Percentiles rank a stretch among this genome's conserved stretches.
Evolutionary conservation across 83 land plant genomes (phyloP).

Genomic region (Thuja plicata): DNA sequence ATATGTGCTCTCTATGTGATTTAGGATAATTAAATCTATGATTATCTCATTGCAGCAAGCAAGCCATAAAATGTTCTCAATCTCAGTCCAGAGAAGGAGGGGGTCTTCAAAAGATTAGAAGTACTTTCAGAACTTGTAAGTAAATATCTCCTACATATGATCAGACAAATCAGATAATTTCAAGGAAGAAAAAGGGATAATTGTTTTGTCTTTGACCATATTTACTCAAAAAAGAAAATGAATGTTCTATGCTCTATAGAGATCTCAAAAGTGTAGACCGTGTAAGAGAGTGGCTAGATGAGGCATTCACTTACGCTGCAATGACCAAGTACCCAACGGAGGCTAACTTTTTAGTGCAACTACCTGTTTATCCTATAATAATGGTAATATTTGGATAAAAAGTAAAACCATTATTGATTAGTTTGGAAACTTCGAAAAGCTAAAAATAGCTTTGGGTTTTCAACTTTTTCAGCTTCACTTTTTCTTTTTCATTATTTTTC

Average conservation of each 20-base stretch:
- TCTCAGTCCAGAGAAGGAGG: constrained; percentile 13
- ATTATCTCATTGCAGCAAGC: constrained; percentile 23
- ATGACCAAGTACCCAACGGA: constrained; percentile 80
- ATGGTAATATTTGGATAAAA: constrained; percentile 32
- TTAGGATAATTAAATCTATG: not conserved
- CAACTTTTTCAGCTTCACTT: no score
- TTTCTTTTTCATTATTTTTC: no score
- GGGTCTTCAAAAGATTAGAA: constrained; percentile 30
- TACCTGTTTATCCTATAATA: constrained; percentile 82
- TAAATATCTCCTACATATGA: not conserved
- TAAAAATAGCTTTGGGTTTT: not conserved
- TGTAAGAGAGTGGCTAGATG: constrained; percentile 36
- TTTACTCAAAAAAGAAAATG: not conserved
- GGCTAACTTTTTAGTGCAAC: constrained; percentile 54
- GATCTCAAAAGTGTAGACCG: constrained; percentile 20
- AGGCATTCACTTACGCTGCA: constrained; percentile 54
- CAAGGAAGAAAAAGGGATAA: not conserved
- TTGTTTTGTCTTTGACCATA: not conserved
- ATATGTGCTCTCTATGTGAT: not conserved
- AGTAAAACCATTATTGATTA: not conserved
- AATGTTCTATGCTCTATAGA: constrained; percentile 20
- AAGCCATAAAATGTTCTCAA: constrained; percentile 34
- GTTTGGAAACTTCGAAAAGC: not conserved
- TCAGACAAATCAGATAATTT: not conserved
- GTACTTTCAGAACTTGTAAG: constrained; percentile 41